Evolutionary conservation across 768 basidiomycete species (phyloP).

Genomic region (Leccinellum albellum): DNA sequence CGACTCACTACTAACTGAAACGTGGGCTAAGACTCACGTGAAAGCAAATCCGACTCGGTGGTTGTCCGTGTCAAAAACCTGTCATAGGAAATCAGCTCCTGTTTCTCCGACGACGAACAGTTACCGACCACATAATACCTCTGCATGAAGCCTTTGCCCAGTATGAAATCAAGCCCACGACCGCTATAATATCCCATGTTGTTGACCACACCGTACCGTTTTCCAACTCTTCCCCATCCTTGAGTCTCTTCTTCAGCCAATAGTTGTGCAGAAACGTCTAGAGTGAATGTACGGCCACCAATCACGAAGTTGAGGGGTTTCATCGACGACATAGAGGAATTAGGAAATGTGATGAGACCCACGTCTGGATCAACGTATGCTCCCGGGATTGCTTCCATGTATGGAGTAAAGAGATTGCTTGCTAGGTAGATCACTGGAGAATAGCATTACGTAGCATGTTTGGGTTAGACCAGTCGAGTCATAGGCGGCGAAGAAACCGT

Average conservation of each 20-base stretch:
- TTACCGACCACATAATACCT: neutral
- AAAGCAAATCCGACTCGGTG: neutral
- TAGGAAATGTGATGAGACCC: slow-evolving; percentile 7
- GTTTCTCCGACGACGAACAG: neutral
- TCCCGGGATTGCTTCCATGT: slow-evolving; percentile 12
- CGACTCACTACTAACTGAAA: neutral
- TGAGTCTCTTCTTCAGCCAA: neutral
- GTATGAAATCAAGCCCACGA: neutral
- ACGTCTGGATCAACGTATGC: neutral
- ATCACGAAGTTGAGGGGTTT: slow-evolving; percentile 10
- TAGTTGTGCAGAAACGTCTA: neutral
- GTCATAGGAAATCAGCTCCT: neutral
- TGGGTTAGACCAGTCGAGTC: neutral
- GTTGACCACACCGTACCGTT: neutral
- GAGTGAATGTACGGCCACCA: neutral
- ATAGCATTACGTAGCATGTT: neutral
- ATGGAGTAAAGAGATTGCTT: slow-evolving; percentile 4
- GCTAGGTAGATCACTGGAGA: slow-evolving; percentile 11
- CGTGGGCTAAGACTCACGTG: neutral
- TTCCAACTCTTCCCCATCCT: neutral
- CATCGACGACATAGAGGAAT: slow-evolving; percentile 4
- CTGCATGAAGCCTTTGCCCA: neutral
- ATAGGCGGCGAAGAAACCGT: neutral
- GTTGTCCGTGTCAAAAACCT: neutral
- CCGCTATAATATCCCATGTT: neutral